A percentile compares a stretch with the other conserved stretches of the same genome.
These are phyloP conservation scores for Tetracladium maxilliforme DNA, from an alignment of 2,329 filamentous ascomycete species.

Conservation along the genomic window DNA sequence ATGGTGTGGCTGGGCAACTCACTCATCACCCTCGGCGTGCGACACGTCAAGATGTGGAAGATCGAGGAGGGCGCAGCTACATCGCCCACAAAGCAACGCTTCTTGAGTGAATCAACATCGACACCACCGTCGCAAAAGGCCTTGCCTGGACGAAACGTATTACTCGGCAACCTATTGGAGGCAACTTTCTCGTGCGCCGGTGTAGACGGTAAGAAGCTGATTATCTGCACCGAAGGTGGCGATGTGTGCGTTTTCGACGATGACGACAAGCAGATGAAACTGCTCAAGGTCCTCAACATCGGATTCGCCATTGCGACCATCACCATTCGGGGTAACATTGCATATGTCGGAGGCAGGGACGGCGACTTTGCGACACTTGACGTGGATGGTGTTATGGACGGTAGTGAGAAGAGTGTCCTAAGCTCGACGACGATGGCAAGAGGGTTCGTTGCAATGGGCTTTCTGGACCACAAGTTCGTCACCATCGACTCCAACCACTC, in stretches of 20 bases:
- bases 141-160: constrained; percentile 71
- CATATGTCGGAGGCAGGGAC: constrained; percentile 56
- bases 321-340: constrained; percentile 37
- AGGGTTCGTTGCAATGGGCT: constrained; percentile 54
- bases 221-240: constrained; percentile 77
- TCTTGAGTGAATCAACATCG: constrained; percentile 26
- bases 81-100: constrained; percentile 50
- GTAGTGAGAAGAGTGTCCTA: no score
- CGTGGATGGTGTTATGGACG: no score
- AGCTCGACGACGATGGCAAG: constrained; percentile 23
- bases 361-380: no score
- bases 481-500: constrained; percentile 63
- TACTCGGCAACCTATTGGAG: constrained; percentile 71
- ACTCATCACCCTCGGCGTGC: constrained; percentile 75
- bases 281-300: constrained; percentile 50
- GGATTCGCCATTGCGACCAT: constrained; percentile 58
- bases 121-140: constrained; percentile 42
- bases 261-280: constrained; percentile 52
- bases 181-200: constrained; percentile 67
- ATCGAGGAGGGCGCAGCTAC: constrained; percentile 49
- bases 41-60: constrained; percentile 89
- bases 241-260: constrained; percentile 85
- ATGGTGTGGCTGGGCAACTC: constrained; percentile 84
- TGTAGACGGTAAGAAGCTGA: constrained; percentile 58
- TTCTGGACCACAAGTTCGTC: constrained; percentile 50